Conservation (phyloP, 2,329 filamentous ascomycete species). For the Fusarium sterilihyphosum region DNA sequence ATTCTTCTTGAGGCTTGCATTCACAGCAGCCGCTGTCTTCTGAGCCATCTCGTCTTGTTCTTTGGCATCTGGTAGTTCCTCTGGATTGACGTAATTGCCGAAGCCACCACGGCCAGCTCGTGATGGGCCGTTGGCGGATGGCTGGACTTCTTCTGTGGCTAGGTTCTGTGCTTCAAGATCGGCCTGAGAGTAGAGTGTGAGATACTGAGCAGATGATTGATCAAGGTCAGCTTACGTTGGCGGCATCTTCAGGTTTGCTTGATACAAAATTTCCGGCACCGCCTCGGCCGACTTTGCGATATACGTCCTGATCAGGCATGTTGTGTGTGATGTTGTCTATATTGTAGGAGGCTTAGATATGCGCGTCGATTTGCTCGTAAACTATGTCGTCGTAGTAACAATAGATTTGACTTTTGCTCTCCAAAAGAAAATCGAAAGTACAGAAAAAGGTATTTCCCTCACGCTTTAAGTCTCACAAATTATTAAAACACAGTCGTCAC, state of each 20-base stretch:
- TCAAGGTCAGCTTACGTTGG: slow-evolving; percentile 41
- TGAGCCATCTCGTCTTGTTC: slow-evolving; percentile 49
- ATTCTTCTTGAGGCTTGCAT: slow-evolving; percentile 44
- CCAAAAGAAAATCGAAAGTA: neutral
- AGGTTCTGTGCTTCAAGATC: slow-evolving; percentile 54
- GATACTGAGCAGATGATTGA: neutral
- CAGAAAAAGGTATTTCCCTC: neutral
- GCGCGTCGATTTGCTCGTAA: neutral
- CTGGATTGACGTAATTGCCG: slow-evolving; percentile 64
- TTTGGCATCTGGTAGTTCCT: slow-evolving; percentile 46
- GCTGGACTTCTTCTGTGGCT: slow-evolving; percentile 36
- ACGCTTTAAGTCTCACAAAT: slow-evolving; percentile 1
- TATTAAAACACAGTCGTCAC: slow-evolving; percentile 4
- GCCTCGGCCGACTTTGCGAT: slow-evolving; percentile 66
- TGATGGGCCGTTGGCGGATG: slow-evolving; percentile 48
- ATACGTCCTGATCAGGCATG: slow-evolving; percentile 53
- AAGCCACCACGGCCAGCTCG: slow-evolving; percentile 68
- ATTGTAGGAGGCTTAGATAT: neutral
- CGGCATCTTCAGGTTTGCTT: slow-evolving; percentile 59
- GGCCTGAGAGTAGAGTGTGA: slow-evolving; percentile 16
- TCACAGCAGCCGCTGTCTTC: slow-evolving; percentile 49
- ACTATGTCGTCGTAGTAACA: neutral
- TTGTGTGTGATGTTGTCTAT: slow-evolving; percentile 4
- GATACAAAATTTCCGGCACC: slow-evolving; percentile 72
- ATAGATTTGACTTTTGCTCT: neutral